Evolutionary conservation across 2,329 filamentous ascomycete species (phyloP).

Genomic region (Diaporthe nobilis): DNA sequence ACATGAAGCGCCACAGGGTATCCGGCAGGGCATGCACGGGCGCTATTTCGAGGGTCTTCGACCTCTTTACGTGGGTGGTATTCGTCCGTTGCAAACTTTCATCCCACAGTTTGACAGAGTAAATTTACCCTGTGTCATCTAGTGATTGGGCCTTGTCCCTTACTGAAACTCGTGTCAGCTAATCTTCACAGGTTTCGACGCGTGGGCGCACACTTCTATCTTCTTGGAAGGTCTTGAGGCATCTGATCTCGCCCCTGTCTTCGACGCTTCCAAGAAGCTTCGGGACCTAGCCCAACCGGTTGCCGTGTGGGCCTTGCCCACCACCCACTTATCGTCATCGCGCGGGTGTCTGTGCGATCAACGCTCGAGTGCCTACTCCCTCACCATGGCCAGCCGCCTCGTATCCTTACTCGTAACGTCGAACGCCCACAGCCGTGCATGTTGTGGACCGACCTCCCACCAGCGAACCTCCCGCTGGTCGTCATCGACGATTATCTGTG

Average conservation of each 20-base stretch:
- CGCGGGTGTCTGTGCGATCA: constrained; percentile 26
- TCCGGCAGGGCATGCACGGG: not conserved
- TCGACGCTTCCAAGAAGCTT: constrained; percentile 3
- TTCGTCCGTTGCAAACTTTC: constrained; percentile 28
- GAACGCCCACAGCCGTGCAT: not conserved
- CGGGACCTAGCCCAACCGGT: constrained; percentile 33
- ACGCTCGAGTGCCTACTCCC: constrained; percentile 22
- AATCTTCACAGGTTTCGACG: constrained; percentile 30
- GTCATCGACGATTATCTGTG: constrained; percentile 19
- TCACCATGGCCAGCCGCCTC: constrained; percentile 25
- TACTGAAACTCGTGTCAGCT: constrained; percentile 33
- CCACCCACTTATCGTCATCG: constrained; percentile 28
- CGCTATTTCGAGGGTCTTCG: not conserved
- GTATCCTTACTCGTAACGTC: constrained; percentile 33
- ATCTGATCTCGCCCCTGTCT: constrained; percentile 15
- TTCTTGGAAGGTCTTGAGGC: constrained; percentile 32
- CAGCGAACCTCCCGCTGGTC: not conserved
- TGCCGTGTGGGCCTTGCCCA: not conserved
- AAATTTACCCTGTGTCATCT: constrained; percentile 32
- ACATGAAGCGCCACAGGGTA: constrained; percentile 1
- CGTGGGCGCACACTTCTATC: constrained; percentile 16
- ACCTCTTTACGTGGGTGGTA: not conserved
- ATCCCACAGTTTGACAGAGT: constrained; percentile 32
- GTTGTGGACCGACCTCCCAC: not conserved
- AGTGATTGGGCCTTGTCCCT: constrained; percentile 23